phyloP scores from a whole-genome alignment of 1,284 basidiomycete genomes.

The Puccinia coronata region DNA sequence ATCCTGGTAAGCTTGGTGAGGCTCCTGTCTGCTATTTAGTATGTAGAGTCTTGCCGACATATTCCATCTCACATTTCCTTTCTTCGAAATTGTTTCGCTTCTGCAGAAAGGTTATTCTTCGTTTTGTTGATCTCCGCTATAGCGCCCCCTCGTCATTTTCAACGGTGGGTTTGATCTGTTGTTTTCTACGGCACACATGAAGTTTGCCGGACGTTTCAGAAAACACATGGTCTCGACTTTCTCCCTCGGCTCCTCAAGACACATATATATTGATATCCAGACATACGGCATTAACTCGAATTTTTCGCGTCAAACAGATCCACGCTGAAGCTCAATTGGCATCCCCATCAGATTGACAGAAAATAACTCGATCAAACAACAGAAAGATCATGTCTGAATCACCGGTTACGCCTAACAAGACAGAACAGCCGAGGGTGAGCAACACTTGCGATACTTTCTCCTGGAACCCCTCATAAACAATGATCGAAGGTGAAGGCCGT shows the following conservation, averaged over 20 bases:
- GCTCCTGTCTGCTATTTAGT: background rate
- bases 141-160: background rate
- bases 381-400: conserved; percentile 38
- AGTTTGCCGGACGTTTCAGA: background rate
- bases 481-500: background rate
- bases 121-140: background rate
- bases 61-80: too few relatives aligned
- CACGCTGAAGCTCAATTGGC: too few relatives aligned
- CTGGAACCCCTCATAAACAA: too few relatives aligned
- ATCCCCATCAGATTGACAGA: background rate
- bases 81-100: background rate
- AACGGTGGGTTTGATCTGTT: background rate
- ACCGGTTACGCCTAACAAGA: conserved; percentile 8
- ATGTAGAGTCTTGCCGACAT: too few relatives aligned
- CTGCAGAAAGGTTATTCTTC: background rate
- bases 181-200: background rate
- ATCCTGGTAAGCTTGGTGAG: background rate
- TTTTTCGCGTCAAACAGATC: background rate
- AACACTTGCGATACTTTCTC: background rate
- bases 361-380: background rate
- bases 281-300: background rate
- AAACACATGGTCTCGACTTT: background rate
- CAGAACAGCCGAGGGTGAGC: conserved; percentile 34
- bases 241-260: background rate
- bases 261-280: background rate